Conservation (phyloP, 1,284 basidiomycete species). For the Sanghuangporus sanghuang region DNA sequence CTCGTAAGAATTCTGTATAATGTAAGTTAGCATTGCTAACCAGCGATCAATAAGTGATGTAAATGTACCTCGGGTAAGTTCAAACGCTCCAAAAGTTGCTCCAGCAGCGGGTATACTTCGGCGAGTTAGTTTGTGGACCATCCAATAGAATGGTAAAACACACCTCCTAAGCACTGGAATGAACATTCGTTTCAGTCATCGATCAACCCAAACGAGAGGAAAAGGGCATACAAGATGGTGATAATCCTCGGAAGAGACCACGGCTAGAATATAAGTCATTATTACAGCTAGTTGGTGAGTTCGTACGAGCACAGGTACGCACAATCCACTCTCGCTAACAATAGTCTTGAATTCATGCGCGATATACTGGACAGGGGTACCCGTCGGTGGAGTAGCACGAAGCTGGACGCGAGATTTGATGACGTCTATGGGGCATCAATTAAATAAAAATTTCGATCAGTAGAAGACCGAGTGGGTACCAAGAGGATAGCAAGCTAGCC, state of each 20-base stretch:
- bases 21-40: neutral
- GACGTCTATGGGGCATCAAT: conserved; percentile 53
- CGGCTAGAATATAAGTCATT: conserved; percentile 32
- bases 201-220: neutral
- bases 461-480: no score
- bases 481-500: conserved; percentile 89
- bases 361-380: conserved; percentile 82
- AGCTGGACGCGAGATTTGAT: conserved; percentile 90
- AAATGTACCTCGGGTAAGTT: conserved; percentile 68
- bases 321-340: conserved; percentile 73
- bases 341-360: conserved; percentile 63
- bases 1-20: conserved; percentile 25
- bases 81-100: conserved; percentile 90
- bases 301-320: conserved; percentile 32
- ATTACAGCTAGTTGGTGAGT: neutral
- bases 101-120: conserved; percentile 83
- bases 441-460: neutral
- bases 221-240: conserved; percentile 55
- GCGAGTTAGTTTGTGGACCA: neutral
- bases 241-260: conserved; percentile 70
- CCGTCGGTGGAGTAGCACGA: conserved; percentile 67
- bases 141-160: conserved; percentile 15
- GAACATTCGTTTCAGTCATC: conserved; percentile 2
- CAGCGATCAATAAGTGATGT: neutral
- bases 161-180: conserved; percentile 54